Evolutionary conservation across 2,329 filamentous ascomycete genomes (phyloP).

Genomic region (Byssoonygena ceratinophila): DNA sequence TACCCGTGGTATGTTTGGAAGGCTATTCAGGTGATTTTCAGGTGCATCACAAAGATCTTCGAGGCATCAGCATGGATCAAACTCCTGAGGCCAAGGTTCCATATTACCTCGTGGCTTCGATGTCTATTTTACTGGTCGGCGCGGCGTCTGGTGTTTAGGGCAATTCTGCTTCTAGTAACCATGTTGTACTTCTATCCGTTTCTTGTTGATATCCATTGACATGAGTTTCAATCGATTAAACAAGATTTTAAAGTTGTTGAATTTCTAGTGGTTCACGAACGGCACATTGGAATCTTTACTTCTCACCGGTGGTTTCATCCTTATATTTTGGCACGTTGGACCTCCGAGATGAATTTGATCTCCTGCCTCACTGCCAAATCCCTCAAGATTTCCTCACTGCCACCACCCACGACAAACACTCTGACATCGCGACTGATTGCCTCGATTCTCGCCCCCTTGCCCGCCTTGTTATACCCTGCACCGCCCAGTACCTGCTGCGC

Average conservation of each 20-base stretch:
- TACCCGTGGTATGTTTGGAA: conserved; percentile 46
- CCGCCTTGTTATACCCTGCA: conserved; percentile 42
- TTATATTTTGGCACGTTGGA: conserved; percentile 4
- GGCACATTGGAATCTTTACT: neutral
- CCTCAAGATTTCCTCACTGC: conserved; percentile 34
- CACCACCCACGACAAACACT: conserved; percentile 36
- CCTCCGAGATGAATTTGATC: conserved; percentile 16
- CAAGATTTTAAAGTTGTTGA: neutral
- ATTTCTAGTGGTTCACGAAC: neutral
- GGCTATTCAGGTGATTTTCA: conserved; percentile 40
- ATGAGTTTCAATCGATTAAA: neutral
- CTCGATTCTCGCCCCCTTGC: conserved; percentile 43
- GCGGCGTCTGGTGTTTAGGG: conserved; percentile 4
- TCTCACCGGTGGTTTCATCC: neutral
- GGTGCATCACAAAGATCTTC: neutral
- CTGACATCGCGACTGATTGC: conserved; percentile 45
- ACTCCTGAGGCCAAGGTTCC: neutral
- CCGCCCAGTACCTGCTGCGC: conserved; percentile 48
- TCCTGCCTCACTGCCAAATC: conserved; percentile 24
- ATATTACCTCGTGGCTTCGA: too few relatives aligned
- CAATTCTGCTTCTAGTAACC: neutral
- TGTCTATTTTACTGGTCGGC: neutral
- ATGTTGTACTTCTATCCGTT: neutral
- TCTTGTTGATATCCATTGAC: neutral
- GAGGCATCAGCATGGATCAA: neutral